Evolutionary conservation across 1,139 yeast species (phyloP).

Genomic region (Zygoascus meyerae): DNA sequence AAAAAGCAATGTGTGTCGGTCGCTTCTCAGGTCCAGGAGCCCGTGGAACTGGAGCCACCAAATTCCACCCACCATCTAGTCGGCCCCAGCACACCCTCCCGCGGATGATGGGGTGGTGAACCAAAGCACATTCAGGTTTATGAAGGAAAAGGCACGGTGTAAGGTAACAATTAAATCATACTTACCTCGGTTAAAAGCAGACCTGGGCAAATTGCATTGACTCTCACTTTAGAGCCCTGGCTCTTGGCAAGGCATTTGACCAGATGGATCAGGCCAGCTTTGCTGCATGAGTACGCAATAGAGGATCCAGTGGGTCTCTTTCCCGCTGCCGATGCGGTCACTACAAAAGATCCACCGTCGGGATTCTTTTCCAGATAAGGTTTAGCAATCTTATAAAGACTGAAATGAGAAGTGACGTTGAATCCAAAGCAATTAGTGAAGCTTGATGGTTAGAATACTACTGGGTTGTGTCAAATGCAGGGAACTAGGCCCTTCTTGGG

Average conservation of each 20-base stretch:
- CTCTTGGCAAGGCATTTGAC: constrained; percentile 36
- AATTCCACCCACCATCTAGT: no score
- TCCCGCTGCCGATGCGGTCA: constrained; percentile 39
- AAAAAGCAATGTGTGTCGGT: no score
- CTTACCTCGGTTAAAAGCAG: constrained; percentile 34
- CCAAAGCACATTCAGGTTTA: neutral
- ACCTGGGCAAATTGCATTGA: constrained; percentile 41
- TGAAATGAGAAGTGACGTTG: constrained; percentile 35
- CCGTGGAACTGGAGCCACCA: no score
- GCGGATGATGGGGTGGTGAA: no score
- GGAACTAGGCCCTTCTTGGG: neutral
- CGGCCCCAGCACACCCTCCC: no score
- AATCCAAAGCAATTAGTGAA: constrained; percentile 22
- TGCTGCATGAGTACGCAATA: constrained; percentile 38
- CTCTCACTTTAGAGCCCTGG: constrained; percentile 36
- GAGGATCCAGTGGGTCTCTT: constrained; percentile 35
- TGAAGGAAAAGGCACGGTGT: neutral
- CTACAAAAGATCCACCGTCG: constrained; percentile 37
- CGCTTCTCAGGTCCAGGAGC: no score
- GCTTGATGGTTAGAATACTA: constrained; percentile 1
- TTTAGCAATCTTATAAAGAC: constrained; percentile 35
- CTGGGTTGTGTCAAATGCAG: neutral
- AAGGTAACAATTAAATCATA: neutral
- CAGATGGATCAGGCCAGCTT: constrained; percentile 38
- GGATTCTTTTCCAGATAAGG: constrained; percentile 30